A percentile compares a stretch with the other conserved stretches of the same genome.
These are phyloP conservation scores for Dillenia turbinata DNA, from an alignment of 164 flowering plant species.

Conservation along the genomic window DNA sequence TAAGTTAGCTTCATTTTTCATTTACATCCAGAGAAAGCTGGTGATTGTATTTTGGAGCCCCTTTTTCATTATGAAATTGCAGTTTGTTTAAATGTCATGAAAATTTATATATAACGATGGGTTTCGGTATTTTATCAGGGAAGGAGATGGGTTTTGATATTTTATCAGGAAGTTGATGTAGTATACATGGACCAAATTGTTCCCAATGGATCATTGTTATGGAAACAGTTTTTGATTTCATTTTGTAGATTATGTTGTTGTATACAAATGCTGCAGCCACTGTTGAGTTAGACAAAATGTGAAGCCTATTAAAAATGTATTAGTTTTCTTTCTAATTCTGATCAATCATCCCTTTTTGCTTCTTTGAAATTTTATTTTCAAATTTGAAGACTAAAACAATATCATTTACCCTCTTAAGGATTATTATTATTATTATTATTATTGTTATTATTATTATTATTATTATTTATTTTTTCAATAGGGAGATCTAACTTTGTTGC, in stretches of 20 bases:
- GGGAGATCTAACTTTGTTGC: too few species aligned
- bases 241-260: not conserved
- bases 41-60: too few species aligned
- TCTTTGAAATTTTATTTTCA: too few species aligned
- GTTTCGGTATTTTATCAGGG: slow-evolving; percentile 42
- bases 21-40: not conserved
- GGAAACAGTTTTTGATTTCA: slow-evolving; percentile 51
- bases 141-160: too few species aligned
- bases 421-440: too few species aligned
- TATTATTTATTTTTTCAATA: too few species aligned
- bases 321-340: too few species aligned
- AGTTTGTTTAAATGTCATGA: too few species aligned
- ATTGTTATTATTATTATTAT: too few species aligned
- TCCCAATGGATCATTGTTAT: slow-evolving; percentile 77
- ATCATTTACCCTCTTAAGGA: too few species aligned
- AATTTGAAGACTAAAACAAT: too few species aligned
- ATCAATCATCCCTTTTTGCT: not conserved
- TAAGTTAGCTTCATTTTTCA: not conserved
- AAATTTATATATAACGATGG: not conserved
- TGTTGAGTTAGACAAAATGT: not conserved
- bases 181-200: slow-evolving; percentile 89
- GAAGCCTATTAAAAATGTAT: not conserved
- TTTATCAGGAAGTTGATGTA: slow-evolving; percentile 72
- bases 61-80: too few species aligned
- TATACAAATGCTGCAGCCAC: not conserved